phyloP scores from a whole-genome alignment of 768 basidiomycete species.

The Rhizopogon rudus region DNA sequence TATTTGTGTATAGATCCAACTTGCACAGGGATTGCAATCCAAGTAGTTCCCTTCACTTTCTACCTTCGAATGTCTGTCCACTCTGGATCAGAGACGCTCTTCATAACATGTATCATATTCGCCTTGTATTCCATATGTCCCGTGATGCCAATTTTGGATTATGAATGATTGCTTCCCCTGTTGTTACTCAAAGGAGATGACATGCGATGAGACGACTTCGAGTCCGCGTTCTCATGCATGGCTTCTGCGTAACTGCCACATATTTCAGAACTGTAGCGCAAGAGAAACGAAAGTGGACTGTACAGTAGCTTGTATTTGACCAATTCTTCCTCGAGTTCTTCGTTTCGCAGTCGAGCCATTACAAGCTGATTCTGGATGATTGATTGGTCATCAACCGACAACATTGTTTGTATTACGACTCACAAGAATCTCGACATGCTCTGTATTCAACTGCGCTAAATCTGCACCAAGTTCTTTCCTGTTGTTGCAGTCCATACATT shows the following conservation, averaged over 20 bases:
- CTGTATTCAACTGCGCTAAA: slow-evolving; percentile 73
- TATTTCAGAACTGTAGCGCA: background rate
- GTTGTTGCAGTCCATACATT: slow-evolving; percentile 6
- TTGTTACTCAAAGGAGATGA: slow-evolving; percentile 27
- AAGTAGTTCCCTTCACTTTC: slow-evolving; percentile 4
- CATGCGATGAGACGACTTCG: slow-evolving; percentile 59
- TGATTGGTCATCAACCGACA: slow-evolving; percentile 11
- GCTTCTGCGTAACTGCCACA: slow-evolving; percentile 58
- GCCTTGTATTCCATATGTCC: background rate
- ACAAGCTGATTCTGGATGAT: slow-evolving; percentile 81
- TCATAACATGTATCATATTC: background rate
- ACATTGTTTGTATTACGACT: slow-evolving; percentile 11
- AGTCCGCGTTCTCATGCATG: slow-evolving; percentile 73
- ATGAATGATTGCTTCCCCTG: slow-evolving; percentile 16
- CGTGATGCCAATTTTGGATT: background rate
- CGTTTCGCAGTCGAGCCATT: slow-evolving; percentile 79
- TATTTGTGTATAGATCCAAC: slow-evolving; percentile 33
- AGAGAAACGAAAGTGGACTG: background rate
- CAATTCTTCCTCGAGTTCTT: slow-evolving; percentile 91
- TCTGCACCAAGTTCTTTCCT: slow-evolving; percentile 80
- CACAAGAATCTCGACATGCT: slow-evolving; percentile 77
- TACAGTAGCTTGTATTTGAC: slow-evolving; percentile 92
- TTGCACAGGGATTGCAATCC: slow-evolving; percentile 30
- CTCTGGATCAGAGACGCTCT: background rate
- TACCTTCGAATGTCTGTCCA: background rate